These are phyloP conservation scores for Leonotis leonurus DNA, from an alignment of 257 asterid species.

Conservation along the genomic window DNA sequence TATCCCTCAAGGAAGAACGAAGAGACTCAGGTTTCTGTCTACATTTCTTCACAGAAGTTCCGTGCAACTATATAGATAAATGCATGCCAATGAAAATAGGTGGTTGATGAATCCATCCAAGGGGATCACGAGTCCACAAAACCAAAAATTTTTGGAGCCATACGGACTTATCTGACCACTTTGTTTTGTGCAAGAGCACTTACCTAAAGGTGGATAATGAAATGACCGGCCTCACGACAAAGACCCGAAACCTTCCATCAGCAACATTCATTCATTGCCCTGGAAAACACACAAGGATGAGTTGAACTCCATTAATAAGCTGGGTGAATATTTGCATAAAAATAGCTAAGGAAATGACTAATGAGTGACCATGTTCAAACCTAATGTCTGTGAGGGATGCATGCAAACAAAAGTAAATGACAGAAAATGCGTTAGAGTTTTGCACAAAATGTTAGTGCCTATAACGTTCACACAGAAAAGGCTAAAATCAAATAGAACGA, in stretches of 20 bases:
- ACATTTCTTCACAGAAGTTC: slow-evolving; percentile 15
- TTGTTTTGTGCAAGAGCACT: not conserved
- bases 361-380: no score
- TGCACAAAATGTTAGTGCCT: no score
- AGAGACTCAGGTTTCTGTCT: slow-evolving; percentile 13
- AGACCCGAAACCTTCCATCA: slow-evolving; percentile 14
- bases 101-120: slow-evolving; percentile 13
- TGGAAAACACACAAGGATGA: not conserved
- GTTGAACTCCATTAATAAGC: no score
- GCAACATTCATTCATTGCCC: slow-evolving; percentile 14
- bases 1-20: not conserved
- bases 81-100: slow-evolving; percentile 10
- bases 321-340: no score
- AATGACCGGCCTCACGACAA: slow-evolving; percentile 13
- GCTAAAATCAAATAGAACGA: no score
- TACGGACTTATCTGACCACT: slow-evolving; percentile 13
- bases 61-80: slow-evolving; percentile 3
- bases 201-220: not conserved
- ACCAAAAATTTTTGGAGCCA: slow-evolving; percentile 2
- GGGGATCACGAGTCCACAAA: not conserved
- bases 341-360: no score
- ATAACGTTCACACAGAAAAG: no score
- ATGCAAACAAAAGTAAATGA: no score
- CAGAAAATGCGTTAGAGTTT: no score
- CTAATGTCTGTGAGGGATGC: no score